Evolutionary conservation across 2,329 filamentous ascomycete species (phyloP).

Genomic region (Curvularia sp.): DNA sequence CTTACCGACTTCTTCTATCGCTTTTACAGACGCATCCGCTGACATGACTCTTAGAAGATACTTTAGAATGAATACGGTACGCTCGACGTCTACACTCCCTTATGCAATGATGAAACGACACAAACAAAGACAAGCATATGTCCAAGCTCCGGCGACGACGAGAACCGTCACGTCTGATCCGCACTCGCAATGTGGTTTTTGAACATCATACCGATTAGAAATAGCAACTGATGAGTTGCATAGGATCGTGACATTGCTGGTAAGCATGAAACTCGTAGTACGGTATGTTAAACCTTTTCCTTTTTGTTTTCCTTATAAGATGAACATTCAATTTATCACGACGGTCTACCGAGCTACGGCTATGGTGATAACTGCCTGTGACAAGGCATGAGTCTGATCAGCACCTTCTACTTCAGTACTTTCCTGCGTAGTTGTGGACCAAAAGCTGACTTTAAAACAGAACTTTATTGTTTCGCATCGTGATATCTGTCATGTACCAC

Average conservation of each 20-base stretch:
- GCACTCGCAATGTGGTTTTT: conserved; percentile 14
- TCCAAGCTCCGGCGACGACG: conserved; percentile 74
- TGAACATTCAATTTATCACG: conserved; percentile 68
- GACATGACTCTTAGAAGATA: conserved; percentile 13
- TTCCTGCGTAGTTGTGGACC: not conserved
- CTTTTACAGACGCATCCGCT: conserved; percentile 13
- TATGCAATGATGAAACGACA: conserved; percentile 79
- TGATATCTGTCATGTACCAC: not conserved
- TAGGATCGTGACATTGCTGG: conserved; percentile 3
- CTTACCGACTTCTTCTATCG: conserved; percentile 1
- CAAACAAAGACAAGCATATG: conserved; percentile 94
- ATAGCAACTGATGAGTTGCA: conserved; percentile 17
- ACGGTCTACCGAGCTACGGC: conserved; percentile 85
- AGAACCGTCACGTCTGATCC: conserved; percentile 50
- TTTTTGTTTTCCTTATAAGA: conserved; percentile 38
- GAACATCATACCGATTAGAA: conserved; percentile 1
- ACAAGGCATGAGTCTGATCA: conserved; percentile 65
- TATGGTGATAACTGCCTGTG: conserved; percentile 82
- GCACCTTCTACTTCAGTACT: conserved; percentile 2
- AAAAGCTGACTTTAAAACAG: conserved; percentile 19
- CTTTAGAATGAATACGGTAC: conserved; percentile 28
- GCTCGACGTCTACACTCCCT: conserved; percentile 17
- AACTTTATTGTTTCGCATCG: not conserved
- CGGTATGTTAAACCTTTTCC: conserved; percentile 4
- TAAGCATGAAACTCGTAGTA: conserved; percentile 1